Conservation (phyloP, 2,329 filamentous ascomycete species). For the Grosmannia huntii region DNA sequence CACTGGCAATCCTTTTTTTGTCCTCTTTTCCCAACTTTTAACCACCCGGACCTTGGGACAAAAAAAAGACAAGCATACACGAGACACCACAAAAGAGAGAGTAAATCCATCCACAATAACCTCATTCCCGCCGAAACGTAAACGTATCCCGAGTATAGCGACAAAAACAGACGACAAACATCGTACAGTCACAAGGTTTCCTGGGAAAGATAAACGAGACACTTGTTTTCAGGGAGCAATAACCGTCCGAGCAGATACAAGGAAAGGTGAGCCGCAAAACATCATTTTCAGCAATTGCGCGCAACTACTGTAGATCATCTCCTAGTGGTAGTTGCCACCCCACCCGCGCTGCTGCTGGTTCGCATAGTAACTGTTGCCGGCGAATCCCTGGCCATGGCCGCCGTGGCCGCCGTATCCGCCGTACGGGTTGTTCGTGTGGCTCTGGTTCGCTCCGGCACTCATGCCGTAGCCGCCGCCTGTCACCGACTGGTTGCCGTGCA, state of each 20-base stretch:
- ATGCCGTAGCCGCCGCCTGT: conserved; percentile 38
- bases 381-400: conserved; percentile 35
- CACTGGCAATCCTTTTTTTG: not conserved
- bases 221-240: not conserved
- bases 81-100: not conserved
- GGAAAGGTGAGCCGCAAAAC: not conserved
- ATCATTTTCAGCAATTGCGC: not conserved
- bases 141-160: not conserved
- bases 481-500: conserved; percentile 36
- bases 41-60: not conserved
- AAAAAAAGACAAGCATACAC: not conserved
- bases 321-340: conserved; percentile 42
- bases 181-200: conserved; percentile 1
- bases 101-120: not conserved
- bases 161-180: conserved; percentile 3
- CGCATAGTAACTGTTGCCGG: conserved; percentile 34
- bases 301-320: not conserved
- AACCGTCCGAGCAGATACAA: not conserved
- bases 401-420: conserved; percentile 36
- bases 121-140: not conserved
- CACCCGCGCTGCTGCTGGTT: conserved; percentile 38
- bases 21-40: not conserved
- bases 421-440: conserved; percentile 42
- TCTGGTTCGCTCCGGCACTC: conserved; percentile 35
- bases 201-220: not conserved